Percentiles rank a stretch among this genome's conserved stretches.
These are phyloP conservation scores for Exophiala sp. DNA, from an alignment of 2,329 filamentous ascomycete species.

Conservation along the genomic window DNA sequence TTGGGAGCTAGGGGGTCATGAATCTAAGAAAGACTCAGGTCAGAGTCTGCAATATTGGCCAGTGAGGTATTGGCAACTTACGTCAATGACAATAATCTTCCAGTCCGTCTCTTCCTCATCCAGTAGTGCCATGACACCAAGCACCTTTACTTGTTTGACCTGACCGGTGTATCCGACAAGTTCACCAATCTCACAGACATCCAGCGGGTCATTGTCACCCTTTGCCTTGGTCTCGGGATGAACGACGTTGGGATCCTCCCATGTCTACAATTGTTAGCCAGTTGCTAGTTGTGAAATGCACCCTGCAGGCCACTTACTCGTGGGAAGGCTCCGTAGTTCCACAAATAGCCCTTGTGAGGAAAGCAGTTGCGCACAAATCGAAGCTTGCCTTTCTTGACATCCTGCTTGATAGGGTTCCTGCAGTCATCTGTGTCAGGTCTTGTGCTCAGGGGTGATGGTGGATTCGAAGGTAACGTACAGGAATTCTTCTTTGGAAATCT, in stretches of 20 bases:
- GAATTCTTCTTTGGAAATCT: conserved; percentile 98
- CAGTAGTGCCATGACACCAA: conserved; percentile 97
- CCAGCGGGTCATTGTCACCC: conserved; percentile 98
- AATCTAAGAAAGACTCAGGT: conserved; percentile 12
- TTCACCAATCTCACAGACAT: conserved; percentile 99
- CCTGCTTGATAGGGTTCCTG: conserved; percentile 94
- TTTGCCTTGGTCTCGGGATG: conserved; percentile 99
- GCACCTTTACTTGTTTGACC: conserved; percentile 99
- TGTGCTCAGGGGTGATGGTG: not conserved
- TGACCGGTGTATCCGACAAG: conserved; percentile 92
- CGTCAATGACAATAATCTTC: conserved; percentile 99
- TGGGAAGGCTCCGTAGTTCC: conserved; percentile 99
- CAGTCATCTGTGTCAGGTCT: conserved; percentile 3
- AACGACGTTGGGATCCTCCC: conserved; percentile 93
- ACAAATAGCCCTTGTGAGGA: conserved; percentile 99
- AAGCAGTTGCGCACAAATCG: conserved; percentile 99
- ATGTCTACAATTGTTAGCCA: conserved; percentile 59
- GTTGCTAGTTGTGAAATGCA: not conserved
- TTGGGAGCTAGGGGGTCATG: conserved; percentile 94
- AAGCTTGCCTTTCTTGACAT: conserved; percentile 99
- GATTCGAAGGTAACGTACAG: conserved; percentile 42
- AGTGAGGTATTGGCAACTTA: conserved; percentile 7
- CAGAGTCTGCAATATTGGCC: not conserved
- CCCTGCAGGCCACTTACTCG: conserved; percentile 57
- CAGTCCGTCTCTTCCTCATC: conserved; percentile 99